phyloP scores from a whole-genome alignment of 75 land plant species.

The Sequoiadendron giganteum region DNA sequence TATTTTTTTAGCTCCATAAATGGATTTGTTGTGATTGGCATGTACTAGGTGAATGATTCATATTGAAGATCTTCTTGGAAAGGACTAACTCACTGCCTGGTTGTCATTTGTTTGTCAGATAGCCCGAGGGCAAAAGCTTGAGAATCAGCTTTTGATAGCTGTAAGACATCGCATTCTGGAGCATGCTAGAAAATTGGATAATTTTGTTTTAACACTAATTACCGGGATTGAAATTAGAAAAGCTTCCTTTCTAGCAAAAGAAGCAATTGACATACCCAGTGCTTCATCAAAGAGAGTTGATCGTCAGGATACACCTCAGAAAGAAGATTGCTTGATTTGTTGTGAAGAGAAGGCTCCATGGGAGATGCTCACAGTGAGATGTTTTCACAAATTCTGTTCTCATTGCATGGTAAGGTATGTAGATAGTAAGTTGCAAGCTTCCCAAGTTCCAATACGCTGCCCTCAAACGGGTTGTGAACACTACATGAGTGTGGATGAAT shows the following conservation, averaged over 20 bases:
- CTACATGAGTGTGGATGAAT: conserved; percentile 42
- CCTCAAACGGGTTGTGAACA: conserved; percentile 74
- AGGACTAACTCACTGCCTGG: background rate
- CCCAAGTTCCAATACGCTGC: conserved; percentile 75
- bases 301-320: conserved; percentile 16
- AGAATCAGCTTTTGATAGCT: conserved; percentile 50
- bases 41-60: background rate
- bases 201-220: conserved; percentile 40
- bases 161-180: conserved; percentile 46
- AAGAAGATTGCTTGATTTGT: conserved; percentile 64
- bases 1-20: background rate
- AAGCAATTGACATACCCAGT: conserved; percentile 42
- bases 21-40: background rate
- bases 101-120: conserved; percentile 29
- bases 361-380: conserved; percentile 51
- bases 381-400: conserved; percentile 75
- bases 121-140: conserved; percentile 28
- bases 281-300: conserved; percentile 20
- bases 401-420: conserved; percentile 63
- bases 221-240: conserved; percentile 32
- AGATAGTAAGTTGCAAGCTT: conserved; percentile 52
- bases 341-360: conserved; percentile 50
- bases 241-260: conserved; percentile 47
- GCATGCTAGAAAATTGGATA: conserved; percentile 45
- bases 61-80: background rate